Conservation (phyloP, 768 basidiomycete species). For the Suillus subalutaceus region DNA sequence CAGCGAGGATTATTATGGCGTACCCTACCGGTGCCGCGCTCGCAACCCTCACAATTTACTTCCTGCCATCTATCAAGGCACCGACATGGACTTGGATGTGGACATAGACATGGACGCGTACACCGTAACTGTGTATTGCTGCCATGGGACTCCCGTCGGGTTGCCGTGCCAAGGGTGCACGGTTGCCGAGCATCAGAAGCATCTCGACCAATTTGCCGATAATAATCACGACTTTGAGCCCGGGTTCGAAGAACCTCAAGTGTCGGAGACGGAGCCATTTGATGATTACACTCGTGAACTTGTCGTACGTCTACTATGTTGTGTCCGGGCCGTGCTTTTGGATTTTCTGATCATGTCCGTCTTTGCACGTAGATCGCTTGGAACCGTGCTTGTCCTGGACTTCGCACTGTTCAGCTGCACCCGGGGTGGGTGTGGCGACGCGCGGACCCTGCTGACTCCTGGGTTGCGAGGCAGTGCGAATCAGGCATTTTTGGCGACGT, state of each 20-base stretch:
- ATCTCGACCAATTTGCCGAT: neutral
- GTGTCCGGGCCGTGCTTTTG: too few relatives aligned
- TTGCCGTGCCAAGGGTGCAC: neutral
- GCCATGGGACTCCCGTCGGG: neutral
- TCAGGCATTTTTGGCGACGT: neutral
- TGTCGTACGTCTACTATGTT: neutral
- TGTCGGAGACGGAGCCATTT: neutral
- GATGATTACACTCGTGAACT: constrained; percentile 4
- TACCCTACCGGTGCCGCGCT: neutral
- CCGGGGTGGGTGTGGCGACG: constrained; percentile 44
- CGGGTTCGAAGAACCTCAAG: neutral
- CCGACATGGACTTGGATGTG: neutral
- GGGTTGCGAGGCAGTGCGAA: neutral
- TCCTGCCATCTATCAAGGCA: neutral
- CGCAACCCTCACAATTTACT: neutral
- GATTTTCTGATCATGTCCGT: neutral
- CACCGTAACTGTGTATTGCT: neutral
- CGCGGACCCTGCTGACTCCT: constrained; percentile 8
- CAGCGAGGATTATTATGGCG: neutral
- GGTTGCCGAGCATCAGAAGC: neutral
- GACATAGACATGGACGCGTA: neutral
- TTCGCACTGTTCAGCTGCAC: constrained; percentile 46
- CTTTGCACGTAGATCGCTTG: constrained; percentile 39
- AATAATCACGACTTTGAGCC: neutral
- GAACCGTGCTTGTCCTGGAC: constrained; percentile 41